Conservation (phyloP, 176 grass and related monocot genomes). For the Oryza nivara region DNA sequence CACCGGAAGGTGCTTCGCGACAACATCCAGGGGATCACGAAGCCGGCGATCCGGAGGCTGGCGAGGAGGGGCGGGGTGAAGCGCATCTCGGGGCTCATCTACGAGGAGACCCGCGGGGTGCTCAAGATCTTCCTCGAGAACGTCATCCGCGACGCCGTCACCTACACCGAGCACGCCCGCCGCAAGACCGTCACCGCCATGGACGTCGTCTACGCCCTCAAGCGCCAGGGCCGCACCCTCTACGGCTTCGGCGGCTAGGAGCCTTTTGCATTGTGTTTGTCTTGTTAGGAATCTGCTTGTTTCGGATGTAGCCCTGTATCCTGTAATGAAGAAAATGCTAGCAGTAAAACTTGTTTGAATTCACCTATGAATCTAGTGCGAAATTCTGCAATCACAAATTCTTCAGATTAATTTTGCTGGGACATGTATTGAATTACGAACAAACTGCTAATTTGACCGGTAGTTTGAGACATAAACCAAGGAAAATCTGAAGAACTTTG, state of each 20-base stretch:
- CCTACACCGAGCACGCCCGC: constrained; percentile 86
- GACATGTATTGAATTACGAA: no score
- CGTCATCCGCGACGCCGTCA: constrained; percentile 88
- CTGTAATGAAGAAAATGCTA: no score
- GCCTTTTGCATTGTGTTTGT: no score
- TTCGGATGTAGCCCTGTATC: no score
- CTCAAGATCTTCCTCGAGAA: constrained; percentile 98
- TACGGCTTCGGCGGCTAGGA: constrained; percentile 37
- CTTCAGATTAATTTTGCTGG: no score
- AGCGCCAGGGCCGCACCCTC: constrained; percentile 81
- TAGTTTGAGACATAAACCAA: neutral
- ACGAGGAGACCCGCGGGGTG: constrained; percentile 81
- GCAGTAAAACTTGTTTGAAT: no score
- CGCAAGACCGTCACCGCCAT: constrained; percentile 95
- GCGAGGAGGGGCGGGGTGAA: constrained; percentile 83
- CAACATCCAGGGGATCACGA: constrained; percentile 95
- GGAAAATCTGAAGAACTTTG: no score
- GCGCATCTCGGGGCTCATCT: constrained; percentile 84
- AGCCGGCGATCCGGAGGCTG: constrained; percentile 83
- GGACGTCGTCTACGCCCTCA: constrained; percentile 91
- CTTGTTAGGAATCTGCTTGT: no score
- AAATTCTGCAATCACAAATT: no score
- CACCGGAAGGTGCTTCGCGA: constrained; percentile 79
- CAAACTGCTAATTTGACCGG: neutral
- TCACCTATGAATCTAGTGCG: no score